Percentiles rank a stretch among this genome's conserved stretches.
Conservation (phyloP, 768 basidiomycete species). For the Leccinum incarnatum region DNA sequence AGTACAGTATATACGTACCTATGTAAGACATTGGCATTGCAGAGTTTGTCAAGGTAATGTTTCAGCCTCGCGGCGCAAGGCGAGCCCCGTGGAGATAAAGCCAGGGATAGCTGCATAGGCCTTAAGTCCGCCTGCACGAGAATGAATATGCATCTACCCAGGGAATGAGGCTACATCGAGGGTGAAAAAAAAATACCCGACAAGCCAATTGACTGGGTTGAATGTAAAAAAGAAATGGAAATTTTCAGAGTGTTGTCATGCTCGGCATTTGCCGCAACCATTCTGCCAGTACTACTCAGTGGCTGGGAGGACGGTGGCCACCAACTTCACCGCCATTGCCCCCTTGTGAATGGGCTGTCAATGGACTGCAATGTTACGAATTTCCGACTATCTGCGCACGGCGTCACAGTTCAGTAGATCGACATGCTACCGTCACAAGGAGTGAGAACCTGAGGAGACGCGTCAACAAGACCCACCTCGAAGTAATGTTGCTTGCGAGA, state of each 20-base stretch:
- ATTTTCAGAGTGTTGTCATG: background rate
- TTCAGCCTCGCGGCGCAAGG: conserved; percentile 7
- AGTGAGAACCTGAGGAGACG: background rate
- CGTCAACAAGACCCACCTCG: background rate
- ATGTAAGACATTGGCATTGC: conserved; percentile 5
- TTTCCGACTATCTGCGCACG: background rate
- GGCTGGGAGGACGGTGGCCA: background rate
- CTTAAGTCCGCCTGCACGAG: conserved; percentile 4
- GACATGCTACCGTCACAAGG: background rate
- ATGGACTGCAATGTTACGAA: background rate
- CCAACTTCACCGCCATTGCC: background rate
- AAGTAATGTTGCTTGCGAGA: background rate
- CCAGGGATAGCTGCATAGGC: background rate
- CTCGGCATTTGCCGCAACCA: conserved; percentile 1
- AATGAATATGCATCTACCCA: conserved; percentile 25
- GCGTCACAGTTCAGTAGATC: background rate
- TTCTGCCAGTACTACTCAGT: too few relatives aligned
- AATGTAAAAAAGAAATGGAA: background rate
- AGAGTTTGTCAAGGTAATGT: background rate
- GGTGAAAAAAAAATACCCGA: conserved; percentile 12
- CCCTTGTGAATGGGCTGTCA: background rate
- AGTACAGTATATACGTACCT: conserved; percentile 2
- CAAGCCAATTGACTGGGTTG: conserved; percentile 32
- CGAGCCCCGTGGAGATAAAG: background rate
- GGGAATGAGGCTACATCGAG: conserved; percentile 33